These are phyloP conservation scores for Austroboletus novae-zelandiae DNA, from an alignment of 1,284 basidiomycete genomes.

Conservation along the genomic window DNA sequence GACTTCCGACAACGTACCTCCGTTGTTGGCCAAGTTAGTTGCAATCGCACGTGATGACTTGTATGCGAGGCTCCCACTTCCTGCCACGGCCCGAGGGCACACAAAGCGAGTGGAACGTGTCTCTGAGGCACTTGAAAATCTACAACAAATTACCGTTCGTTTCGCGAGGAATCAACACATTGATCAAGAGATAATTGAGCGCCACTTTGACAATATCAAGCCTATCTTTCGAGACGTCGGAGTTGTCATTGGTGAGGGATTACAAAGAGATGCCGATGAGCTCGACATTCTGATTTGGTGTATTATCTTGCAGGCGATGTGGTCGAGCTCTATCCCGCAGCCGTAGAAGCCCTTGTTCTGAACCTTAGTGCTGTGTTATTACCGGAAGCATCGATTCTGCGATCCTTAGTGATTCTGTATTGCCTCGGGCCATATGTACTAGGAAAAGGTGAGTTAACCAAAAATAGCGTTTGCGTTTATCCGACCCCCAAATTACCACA, in stretches of 20 bases:
- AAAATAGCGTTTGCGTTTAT: background rate
- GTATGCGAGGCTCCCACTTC: conserved; percentile 3
- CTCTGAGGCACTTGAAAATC: background rate
- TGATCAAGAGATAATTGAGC: background rate
- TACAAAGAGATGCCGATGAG: background rate
- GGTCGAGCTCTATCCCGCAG: conserved; percentile 15
- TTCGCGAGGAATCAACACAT: conserved; percentile 1
- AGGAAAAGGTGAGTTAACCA: conserved; percentile 8
- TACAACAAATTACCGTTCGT: conserved; percentile 1
- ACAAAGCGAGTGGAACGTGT: background rate
- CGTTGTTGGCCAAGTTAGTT: background rate
- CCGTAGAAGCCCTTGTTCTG: conserved; percentile 11
- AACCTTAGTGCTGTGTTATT: conserved; percentile 7
- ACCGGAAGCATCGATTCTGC: conserved; percentile 10
- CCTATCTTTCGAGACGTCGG: conserved; percentile 3
- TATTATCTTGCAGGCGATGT: conserved; percentile 11
- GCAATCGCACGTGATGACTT: conserved; percentile 6
- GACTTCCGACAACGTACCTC: background rate
- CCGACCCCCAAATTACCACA: background rate
- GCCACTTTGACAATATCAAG: background rate
- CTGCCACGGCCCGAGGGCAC: conserved; percentile 13
- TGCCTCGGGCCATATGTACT: conserved; percentile 14
- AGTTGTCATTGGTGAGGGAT: conserved; percentile 12
- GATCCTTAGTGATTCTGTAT: conserved; percentile 14
- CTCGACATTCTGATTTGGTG: background rate